Evolutionary conservation across 1,139 yeast genomes (phyloP), one percentile per base, ranked within the genome.

Genomic region (Torulaspora globosa): DNA sequence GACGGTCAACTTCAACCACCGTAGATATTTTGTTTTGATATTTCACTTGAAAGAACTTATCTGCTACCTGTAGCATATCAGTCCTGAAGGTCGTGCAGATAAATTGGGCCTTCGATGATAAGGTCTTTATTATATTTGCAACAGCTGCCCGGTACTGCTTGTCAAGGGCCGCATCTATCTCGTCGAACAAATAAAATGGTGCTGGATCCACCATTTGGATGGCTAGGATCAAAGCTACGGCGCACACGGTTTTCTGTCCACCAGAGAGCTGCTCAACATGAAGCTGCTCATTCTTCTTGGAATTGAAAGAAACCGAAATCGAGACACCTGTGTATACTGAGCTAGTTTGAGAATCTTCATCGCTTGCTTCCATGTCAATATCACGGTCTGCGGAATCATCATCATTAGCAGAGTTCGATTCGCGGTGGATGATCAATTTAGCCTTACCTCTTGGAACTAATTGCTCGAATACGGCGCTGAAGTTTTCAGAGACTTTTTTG

Each of bases 191-290:
- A 63, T 92, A 92, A 65, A 92, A 92, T 41, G 98, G 97, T 2
- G 97, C 97, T 8, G 97, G 97, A 57, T 92, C 97, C 56, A 95
- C 87, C 62, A 78, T 80, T 69, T 92, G 98, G 52, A 92, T 88
- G 3, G 98, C 97, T 51, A 92, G 75, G 53, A 92, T 90, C 43
- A 92, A 75, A 0, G 97, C 90, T 56, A 92, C 80, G 1, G 98
- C 97, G 72, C 97, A 90, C 15, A 92, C 71, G 0, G 97, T 86
- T 63, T 92, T 92, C 62, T 92, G 98, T 5, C 98, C 98, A 33
- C 98, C 98, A 0, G 96, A 87, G 27, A 92, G 72, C 62, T 90
- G 97, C 65, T 89, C 96, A 45, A 90, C 84, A 53, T 87, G 75
- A 55, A 85, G 88, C 63, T 87, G 96, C 58, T 89, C 97, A 63